A percentile compares a stretch with the other conserved stretches of the same genome.
phyloP scores from a whole-genome alignment of 2,329 filamentous ascomycete species.

The Coniochaeta sp. region DNA sequence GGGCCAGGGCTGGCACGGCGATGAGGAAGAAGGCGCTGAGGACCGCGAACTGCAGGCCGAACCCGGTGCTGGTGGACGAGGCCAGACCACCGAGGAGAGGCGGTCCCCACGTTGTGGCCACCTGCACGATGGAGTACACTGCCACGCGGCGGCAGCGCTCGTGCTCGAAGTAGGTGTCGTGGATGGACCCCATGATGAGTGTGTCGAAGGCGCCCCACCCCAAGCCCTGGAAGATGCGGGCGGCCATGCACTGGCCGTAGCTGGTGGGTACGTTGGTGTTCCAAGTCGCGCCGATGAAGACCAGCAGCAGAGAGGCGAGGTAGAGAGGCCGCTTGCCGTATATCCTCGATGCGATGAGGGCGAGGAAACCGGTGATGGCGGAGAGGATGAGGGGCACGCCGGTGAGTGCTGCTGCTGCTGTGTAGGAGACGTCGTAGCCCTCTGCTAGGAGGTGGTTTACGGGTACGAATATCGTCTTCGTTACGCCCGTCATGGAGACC shows the following conservation, averaged over 20 bases:
- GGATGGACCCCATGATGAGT: constrained; percentile 43
- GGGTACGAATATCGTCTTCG: constrained; percentile 47
- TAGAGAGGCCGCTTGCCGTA: constrained; percentile 49
- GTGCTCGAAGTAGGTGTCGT: constrained; percentile 53
- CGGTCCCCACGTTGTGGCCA: constrained; percentile 44
- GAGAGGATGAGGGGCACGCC: constrained; percentile 46
- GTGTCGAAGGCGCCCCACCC: constrained; percentile 55
- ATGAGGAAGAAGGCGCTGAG: constrained; percentile 40
- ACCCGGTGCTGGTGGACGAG: constrained; percentile 31
- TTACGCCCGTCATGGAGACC: constrained; percentile 38
- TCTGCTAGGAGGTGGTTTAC: constrained; percentile 37
- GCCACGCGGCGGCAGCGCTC: constrained; percentile 39
- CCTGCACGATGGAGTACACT: constrained; percentile 35
- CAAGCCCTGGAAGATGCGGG: constrained; percentile 47
- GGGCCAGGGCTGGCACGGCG: constrained; percentile 37
- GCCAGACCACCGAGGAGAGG: constrained; percentile 47
- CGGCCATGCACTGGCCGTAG: constrained; percentile 41
- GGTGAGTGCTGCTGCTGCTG: constrained; percentile 40
- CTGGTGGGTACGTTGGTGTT: constrained; percentile 34
- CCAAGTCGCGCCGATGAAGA: constrained; percentile 45
- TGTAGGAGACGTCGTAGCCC: constrained; percentile 37
- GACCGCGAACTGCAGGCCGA: constrained; percentile 43
- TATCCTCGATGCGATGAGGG: constrained; percentile 34
- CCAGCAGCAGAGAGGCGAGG: constrained; percentile 33
- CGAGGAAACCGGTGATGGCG: constrained; percentile 34